Evolutionary conservation across 2,329 filamentous ascomycete species (phyloP).

Genomic region (Rhynchosporium graminicola): DNA sequence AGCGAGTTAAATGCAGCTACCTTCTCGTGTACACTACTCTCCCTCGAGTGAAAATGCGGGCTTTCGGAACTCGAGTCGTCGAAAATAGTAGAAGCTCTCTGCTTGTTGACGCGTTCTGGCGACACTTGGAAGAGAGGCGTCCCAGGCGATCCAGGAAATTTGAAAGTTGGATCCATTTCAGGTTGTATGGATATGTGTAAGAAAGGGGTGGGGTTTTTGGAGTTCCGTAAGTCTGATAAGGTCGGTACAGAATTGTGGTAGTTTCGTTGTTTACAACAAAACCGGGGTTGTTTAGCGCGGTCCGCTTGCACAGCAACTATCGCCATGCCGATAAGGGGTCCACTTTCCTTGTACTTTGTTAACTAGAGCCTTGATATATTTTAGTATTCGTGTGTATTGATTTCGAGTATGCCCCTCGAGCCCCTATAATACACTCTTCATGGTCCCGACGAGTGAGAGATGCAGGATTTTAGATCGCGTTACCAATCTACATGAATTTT

Average conservation of each 20-base stretch:
- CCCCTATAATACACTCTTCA: no score
- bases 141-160: constrained; percentile 55
- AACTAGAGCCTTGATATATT: background rate
- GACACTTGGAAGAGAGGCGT: constrained; percentile 62
- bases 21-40: constrained; percentile 65
- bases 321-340: constrained; percentile 1
- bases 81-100: constrained; percentile 35
- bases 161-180: constrained; percentile 48
- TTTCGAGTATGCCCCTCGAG: no score
- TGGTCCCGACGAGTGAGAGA: no score
- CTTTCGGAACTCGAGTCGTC: constrained; percentile 30
- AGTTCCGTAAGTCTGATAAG: constrained; percentile 11
- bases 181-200: constrained; percentile 10
- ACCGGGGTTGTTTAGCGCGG: constrained; percentile 4
- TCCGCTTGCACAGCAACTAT: constrained; percentile 11
- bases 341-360: background rate
- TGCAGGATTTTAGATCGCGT: no score
- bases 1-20: constrained; percentile 74
- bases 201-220: constrained; percentile 18
- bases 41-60: constrained; percentile 45
- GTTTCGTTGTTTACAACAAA: constrained; percentile 11
- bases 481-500: no score
- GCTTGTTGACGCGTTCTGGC: constrained; percentile 63
- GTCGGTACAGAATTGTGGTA: constrained; percentile 10
- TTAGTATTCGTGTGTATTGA: background rate